Conservation (phyloP, 2,329 filamentous ascomycete genomes). For the Emergomyces orientalis region DNA sequence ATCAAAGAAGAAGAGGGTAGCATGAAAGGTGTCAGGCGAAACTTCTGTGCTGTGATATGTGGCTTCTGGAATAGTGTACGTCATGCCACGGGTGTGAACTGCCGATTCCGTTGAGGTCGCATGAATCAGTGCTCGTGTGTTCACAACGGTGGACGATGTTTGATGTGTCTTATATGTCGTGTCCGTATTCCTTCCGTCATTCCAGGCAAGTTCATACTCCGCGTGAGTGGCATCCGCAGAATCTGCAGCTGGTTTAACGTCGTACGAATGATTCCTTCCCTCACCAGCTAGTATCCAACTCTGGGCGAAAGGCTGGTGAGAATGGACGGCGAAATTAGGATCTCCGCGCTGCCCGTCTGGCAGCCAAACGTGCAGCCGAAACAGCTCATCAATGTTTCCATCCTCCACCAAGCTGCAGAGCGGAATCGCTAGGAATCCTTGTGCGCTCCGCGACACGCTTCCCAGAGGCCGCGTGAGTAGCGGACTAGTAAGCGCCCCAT, state of each 20-base stretch:
- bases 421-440: background rate
- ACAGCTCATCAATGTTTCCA: background rate
- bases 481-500: background rate
- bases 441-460: background rate
- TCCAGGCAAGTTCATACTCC: background rate
- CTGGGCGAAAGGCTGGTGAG: background rate
- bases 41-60: background rate
- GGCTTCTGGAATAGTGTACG: background rate
- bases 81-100: background rate
- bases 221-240: background rate
- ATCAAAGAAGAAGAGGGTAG: background rate
- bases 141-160: background rate
- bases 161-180: background rate
- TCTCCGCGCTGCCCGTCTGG: background rate
- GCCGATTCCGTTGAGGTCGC: background rate
- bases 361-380: background rate
- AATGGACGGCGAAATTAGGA: background rate
- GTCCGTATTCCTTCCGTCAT: background rate
- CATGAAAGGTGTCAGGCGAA: background rate
- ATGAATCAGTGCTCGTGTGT: background rate
- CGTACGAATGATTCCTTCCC: background rate
- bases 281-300: conserved; percentile 1
- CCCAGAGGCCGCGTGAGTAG: background rate
- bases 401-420: background rate
- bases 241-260: background rate